These are phyloP conservation scores for Sclerotinia trifoliorum DNA, from an alignment of 2,329 filamentous ascomycete genomes.

Conservation along the genomic window DNA sequence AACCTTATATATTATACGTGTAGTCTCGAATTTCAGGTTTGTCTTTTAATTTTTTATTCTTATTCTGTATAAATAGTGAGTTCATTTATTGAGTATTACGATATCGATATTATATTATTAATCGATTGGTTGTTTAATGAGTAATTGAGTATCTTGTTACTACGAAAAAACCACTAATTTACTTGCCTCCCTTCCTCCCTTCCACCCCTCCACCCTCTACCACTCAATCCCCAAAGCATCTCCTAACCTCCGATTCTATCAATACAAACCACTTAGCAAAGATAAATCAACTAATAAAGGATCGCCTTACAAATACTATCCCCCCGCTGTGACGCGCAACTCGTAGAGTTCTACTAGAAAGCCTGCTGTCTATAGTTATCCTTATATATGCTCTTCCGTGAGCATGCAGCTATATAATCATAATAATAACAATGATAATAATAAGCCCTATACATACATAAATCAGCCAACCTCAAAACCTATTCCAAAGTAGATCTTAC, in stretches of 20 bases:
- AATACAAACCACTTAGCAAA: conserved; percentile 45
- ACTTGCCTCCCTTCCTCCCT: conserved; percentile 37
- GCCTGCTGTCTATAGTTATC: conserved; percentile 40
- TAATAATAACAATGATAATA: too few relatives aligned
- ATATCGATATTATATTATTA: conserved; percentile 26
- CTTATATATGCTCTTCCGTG: conserved; percentile 12
- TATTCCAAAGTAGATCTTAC: too few relatives aligned
- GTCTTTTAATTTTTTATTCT: too few relatives aligned
- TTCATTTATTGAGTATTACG: conserved; percentile 24
- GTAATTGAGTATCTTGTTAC: conserved; percentile 46
- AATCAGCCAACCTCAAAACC: too few relatives aligned
- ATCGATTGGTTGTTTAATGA: conserved; percentile 37
- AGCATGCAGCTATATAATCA: neutral
- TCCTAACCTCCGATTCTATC: too few relatives aligned
- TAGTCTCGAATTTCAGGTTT: too few relatives aligned
- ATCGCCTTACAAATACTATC: conserved; percentile 46
- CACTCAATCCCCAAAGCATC: conserved; percentile 49
- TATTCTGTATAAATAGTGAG: conserved; percentile 18
- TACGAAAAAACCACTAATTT: conserved; percentile 46
- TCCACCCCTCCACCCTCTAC: conserved; percentile 30
- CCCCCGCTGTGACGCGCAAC: conserved; percentile 45
- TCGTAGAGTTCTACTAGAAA: conserved; percentile 50
- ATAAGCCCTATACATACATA: neutral
- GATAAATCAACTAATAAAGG: conserved; percentile 47
- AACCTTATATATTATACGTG: too few relatives aligned